Conservation (phyloP, 2,329 filamentous ascomycete genomes). For the Alternaria viburni region DNA sequence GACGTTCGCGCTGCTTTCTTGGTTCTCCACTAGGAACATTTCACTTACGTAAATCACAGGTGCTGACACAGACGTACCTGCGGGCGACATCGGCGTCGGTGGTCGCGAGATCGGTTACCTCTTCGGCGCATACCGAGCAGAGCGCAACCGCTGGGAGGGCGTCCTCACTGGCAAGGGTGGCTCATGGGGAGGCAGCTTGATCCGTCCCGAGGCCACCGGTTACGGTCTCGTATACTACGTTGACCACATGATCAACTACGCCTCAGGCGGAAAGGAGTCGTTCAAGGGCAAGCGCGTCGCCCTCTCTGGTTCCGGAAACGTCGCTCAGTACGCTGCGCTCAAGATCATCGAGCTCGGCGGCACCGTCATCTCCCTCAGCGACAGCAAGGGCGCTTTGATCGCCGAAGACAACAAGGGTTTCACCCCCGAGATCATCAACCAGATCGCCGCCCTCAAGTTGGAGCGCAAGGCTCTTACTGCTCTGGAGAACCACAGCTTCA, state of each 20-base stretch:
- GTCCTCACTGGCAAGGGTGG: conserved; percentile 95
- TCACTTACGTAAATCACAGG: conserved; percentile 51
- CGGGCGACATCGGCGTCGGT: conserved; percentile 94
- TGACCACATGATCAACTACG: conserved; percentile 71
- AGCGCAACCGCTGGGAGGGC: conserved; percentile 91
- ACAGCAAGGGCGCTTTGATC: conserved; percentile 85
- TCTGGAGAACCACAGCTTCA: conserved; percentile 73
- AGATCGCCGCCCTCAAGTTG: conserved; percentile 86
- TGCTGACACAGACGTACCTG: conserved; percentile 92
- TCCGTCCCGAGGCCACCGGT: conserved; percentile 95
- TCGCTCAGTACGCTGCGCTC: conserved; percentile 95
- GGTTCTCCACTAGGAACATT: conserved; percentile 45
- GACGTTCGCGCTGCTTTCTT: not conserved
- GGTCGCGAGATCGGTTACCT: conserved; percentile 92
- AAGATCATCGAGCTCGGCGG: conserved; percentile 96
- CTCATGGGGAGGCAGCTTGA: conserved; percentile 90
- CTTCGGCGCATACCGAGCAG: conserved; percentile 91
- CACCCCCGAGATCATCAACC: conserved; percentile 77
- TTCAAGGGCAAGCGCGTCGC: conserved; percentile 93
- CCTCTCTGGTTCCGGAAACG: conserved; percentile 96
- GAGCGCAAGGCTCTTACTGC: conserved; percentile 81
- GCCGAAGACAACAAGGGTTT: conserved; percentile 74
- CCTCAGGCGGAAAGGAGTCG: conserved; percentile 75
- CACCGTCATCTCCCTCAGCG: conserved; percentile 89
- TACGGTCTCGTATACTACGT: conserved; percentile 86